Evolutionary conservation across 1,284 basidiomycete species (phyloP).

Genomic region (Ceratobasidium papillatum): DNA sequence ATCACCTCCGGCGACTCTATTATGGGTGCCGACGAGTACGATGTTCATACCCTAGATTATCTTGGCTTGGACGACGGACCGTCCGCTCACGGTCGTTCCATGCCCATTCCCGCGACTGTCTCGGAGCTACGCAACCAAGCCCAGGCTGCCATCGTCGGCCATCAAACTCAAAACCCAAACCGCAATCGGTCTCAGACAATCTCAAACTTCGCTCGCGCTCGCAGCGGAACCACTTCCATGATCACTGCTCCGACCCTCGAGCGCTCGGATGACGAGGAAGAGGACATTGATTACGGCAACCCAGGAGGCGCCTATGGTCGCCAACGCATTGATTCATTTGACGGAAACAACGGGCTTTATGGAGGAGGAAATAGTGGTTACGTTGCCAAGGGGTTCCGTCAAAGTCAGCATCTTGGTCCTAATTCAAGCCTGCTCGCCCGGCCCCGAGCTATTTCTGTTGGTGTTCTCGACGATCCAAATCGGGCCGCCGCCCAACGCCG

Average conservation of each 20-base stretch:
- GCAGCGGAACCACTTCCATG: slow-evolving; percentile 69
- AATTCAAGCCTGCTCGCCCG: slow-evolving; percentile 57
- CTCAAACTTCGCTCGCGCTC: slow-evolving; percentile 68
- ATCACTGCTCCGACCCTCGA: slow-evolving; percentile 61
- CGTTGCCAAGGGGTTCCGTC: slow-evolving; percentile 76
- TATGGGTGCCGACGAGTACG: slow-evolving; percentile 79
- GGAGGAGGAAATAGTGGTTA: slow-evolving; percentile 43
- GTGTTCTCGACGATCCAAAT: slow-evolving; percentile 82
- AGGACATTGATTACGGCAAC: slow-evolving; percentile 65
- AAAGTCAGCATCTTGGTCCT: slow-evolving; percentile 65
- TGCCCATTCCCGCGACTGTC: slow-evolving; percentile 77
- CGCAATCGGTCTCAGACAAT: slow-evolving; percentile 89
- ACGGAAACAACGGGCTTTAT: slow-evolving; percentile 49
- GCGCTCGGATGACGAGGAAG: slow-evolving; percentile 69
- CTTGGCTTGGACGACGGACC: slow-evolving; percentile 85
- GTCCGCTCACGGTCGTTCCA: slow-evolving; percentile 56
- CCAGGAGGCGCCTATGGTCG: slow-evolving; percentile 55
- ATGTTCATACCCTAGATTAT: slow-evolving; percentile 93
- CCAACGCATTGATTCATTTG: slow-evolving; percentile 68
- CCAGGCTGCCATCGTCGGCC: slow-evolving; percentile 85
- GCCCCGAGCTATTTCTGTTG: slow-evolving; percentile 91
- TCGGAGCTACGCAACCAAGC: slow-evolving; percentile 86
- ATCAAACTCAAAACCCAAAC: slow-evolving; percentile 74
- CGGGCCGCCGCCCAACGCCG: slow-evolving; percentile 67
- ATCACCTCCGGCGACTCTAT: slow-evolving; percentile 75